phyloP scores from a whole-genome alignment of 2,329 filamentous ascomycete genomes.

The Arthrobotrys entomopaga region DNA sequence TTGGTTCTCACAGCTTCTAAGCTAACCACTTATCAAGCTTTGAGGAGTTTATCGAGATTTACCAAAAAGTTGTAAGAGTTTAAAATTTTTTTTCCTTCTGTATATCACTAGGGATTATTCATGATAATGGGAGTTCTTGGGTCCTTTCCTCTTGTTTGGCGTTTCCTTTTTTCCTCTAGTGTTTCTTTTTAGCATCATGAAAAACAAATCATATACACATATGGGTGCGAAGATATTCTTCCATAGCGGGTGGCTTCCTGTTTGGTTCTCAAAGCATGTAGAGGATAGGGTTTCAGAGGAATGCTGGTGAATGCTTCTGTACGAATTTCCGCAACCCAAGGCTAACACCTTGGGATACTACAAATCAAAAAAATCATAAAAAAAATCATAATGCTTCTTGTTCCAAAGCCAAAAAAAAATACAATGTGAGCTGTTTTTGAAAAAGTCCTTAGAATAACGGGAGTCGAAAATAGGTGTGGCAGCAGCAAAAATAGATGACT shows the following conservation, averaged over 20 bases:
- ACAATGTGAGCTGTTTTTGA: too few species aligned
- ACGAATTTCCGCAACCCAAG: slow-evolving; percentile 10
- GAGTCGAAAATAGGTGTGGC: neutral
- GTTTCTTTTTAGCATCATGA: neutral
- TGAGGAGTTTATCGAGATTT: neutral
- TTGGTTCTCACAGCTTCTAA: slow-evolving; percentile 49
- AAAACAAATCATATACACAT: neutral
- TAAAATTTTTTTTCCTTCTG: slow-evolving; percentile 17
- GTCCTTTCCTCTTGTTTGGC: slow-evolving; percentile 18
- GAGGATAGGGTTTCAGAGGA: slow-evolving; percentile 27
- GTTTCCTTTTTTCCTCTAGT: slow-evolving; percentile 21
- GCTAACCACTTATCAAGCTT: neutral
- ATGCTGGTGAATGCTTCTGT: slow-evolving; percentile 55
- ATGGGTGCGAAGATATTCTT: slow-evolving; percentile 14
- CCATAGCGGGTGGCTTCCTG: neutral
- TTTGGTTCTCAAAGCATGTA: too few species aligned
- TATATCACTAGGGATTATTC: slow-evolving; percentile 42
- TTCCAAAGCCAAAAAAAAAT: neutral
- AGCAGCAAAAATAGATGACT: neutral
- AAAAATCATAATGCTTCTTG: neutral
- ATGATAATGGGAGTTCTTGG: slow-evolving; percentile 32
- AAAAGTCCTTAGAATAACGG: too few species aligned
- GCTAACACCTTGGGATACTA: too few species aligned
- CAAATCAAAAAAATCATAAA: slow-evolving; percentile 11
- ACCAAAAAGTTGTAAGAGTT: slow-evolving; percentile 4